Evolutionary conservation across 805 yeast genomes (phyloP), one percentile per base, ranked within the genome.

Genomic region (Nakazawaea molendinolei): DNA sequence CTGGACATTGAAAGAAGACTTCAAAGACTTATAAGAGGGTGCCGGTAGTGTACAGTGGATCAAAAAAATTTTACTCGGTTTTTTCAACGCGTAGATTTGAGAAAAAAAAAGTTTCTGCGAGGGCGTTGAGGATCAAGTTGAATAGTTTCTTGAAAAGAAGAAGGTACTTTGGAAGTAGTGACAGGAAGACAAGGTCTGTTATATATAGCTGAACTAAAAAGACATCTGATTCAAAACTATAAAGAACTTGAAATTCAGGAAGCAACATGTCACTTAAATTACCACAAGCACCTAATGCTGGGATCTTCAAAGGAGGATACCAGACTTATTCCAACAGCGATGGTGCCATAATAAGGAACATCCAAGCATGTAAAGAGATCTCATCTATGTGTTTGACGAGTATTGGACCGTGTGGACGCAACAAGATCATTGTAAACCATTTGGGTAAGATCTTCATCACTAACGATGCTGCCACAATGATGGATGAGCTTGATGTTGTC

Each of bases 391-490:
- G 94, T 44, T 72, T 89, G 41, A 87, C 97, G 2, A 86, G 96
- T 9, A 83, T 92, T 67, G 98, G 98, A 5, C 98, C 98, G 42
- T 84, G 95, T 61, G 98, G 98, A 36, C 75, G 96, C 53, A 92
- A 89, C 61, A 92, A 92, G 71, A 86, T 92, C 58, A 82, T 92
- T 49, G 95, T 92, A 38, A 90, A 90, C 62, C 75, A 85, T 50
- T 62, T 85, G 47, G 87, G 86, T 41, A 86, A 81, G 55, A 81
- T 86, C 17, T 86, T 87, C 56, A 76, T 92, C 44, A 92, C 97
- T 28, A 86, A 86, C 49, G 98, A 92, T 58, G 97, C 97, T n/a
- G 96, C 97, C 25, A 92, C 98, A 6, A 92, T 92, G 80, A 69
- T 92, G 42, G 76, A 82, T 46, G 97, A 92, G 59, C 67, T 90